A percentile compares a stretch with the other conserved stretches of the same genome.
These are phyloP conservation scores for Fusarium algeriense DNA, from an alignment of 2,329 filamentous ascomycete species.

Conservation along the genomic window DNA sequence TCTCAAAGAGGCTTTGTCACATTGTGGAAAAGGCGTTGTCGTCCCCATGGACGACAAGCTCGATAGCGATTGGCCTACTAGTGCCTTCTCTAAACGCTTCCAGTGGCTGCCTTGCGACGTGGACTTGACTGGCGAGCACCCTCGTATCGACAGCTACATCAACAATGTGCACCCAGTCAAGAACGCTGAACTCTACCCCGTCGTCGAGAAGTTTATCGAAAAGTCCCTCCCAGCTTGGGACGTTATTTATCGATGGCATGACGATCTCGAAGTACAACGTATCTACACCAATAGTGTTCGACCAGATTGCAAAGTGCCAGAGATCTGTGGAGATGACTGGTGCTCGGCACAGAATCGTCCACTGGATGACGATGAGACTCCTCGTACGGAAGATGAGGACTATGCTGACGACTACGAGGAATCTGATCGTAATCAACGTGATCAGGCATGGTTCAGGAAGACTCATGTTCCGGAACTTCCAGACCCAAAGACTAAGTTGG, in stretches of 20 bases:
- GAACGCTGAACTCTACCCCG: conserved; percentile 54
- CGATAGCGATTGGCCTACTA: not conserved
- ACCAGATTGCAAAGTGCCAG: conserved; percentile 33
- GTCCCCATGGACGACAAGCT: conserved; percentile 33
- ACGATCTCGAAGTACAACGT: conserved; percentile 46
- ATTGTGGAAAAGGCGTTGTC: conserved; percentile 51
- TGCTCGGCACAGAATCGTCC: not conserved
- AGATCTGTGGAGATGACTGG: conserved; percentile 28
- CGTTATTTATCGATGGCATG: conserved; percentile 50
- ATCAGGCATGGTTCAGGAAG: conserved; percentile 46
- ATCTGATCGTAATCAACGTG: conserved; percentile 41
- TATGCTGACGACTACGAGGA: conserved; percentile 28
- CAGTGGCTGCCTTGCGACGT: conserved; percentile 66
- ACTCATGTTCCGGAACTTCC: conserved; percentile 42
- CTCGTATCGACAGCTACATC: conserved; percentile 63
- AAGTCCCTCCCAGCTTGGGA: conserved; percentile 62
- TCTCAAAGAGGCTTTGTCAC: conserved; percentile 53
- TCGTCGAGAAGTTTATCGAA: conserved; percentile 58
- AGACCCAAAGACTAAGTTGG: conserved; percentile 4
- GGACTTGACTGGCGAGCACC: conserved; percentile 52
- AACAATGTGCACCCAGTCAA: conserved; percentile 64
- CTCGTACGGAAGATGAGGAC: conserved; percentile 34
- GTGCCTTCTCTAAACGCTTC: conserved; percentile 42
- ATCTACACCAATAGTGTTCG: conserved; percentile 29
- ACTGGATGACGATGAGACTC: conserved; percentile 43